Percentiles rank a stretch among this genome's conserved stretches.
These are phyloP conservation scores for Vitis amurensis DNA, from an alignment of 164 flowering plant genomes.

Conservation along the genomic window DNA sequence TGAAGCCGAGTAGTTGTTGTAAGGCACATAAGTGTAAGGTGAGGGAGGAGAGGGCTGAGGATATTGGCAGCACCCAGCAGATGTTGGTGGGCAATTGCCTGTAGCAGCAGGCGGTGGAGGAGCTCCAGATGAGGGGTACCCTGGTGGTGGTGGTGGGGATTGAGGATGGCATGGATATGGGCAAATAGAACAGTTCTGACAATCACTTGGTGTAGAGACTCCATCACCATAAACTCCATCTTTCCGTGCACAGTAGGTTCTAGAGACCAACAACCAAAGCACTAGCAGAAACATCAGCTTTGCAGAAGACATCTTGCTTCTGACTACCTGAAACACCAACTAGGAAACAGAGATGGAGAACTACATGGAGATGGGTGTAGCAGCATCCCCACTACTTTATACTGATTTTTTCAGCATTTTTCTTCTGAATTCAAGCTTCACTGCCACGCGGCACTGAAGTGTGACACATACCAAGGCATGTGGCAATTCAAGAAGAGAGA, in stretches of 20 bases:
- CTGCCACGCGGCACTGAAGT: not conserved
- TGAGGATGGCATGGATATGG: slow-evolving; percentile 14
- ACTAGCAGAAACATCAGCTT: slow-evolving; percentile 9
- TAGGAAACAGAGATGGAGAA: not conserved
- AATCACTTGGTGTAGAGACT: not conserved
- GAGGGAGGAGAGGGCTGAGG: slow-evolving; percentile 7
- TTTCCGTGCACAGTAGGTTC: not conserved
- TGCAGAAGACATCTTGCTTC: slow-evolving; percentile 7
- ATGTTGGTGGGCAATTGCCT: not conserved
- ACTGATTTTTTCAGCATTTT: not conserved
- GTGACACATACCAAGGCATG: slow-evolving; percentile 1
- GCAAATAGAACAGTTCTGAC: slow-evolving; percentile 11
- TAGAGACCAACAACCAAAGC: slow-evolving; percentile 9
- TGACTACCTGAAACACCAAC: not conserved
- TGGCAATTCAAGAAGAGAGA: not conserved
- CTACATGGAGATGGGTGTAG: no score
- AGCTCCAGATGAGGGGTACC: slow-evolving; percentile 3
- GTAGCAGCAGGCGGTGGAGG: slow-evolving; percentile 9
- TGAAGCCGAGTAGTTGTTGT: slow-evolving; percentile 15
- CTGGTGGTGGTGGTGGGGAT: slow-evolving; percentile 11
- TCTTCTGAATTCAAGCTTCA: not conserved
- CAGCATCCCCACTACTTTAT: not conserved
- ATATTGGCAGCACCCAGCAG: slow-evolving; percentile 12
- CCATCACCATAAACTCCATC: slow-evolving; percentile 7
- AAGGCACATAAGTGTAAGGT: slow-evolving; percentile 11